These are phyloP conservation scores for Carex kokanica DNA, from an alignment of 176 grass and related monocot genomes.

Conservation along the genomic window DNA sequence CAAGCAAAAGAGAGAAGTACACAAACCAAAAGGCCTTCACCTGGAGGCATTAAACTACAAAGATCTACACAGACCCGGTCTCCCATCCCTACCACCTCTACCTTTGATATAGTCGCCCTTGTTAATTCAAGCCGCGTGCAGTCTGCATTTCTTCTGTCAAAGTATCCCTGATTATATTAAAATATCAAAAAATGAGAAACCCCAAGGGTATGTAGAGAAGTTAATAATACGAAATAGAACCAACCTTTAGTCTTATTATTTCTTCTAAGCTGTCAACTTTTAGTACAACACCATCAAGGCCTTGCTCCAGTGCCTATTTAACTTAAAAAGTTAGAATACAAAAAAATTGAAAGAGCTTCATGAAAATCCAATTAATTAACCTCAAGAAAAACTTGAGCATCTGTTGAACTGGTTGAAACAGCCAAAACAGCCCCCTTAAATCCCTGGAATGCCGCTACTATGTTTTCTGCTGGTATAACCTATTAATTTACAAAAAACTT, in stretches of 20 bases:
- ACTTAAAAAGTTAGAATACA: constrained; percentile 1
- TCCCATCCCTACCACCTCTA: constrained; percentile 80
- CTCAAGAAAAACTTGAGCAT: constrained; percentile 96
- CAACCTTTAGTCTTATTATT: constrained; percentile 87
- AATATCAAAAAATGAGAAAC: constrained; percentile 22
- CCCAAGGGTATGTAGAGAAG: background rate
- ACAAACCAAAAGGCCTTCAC: constrained; percentile 96
- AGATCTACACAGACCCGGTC: constrained; percentile 97
- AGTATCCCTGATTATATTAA: constrained; percentile 78
- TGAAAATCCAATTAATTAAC: constrained; percentile 33
- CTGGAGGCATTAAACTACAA: constrained; percentile 84
- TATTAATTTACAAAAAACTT: constrained; percentile 36
- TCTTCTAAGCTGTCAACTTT: constrained; percentile 73
- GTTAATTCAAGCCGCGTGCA: constrained; percentile 56
- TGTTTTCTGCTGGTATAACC: constrained; percentile 97
- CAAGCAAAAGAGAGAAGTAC: background rate
- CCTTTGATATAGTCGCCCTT: constrained; percentile 65
- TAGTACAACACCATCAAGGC: constrained; percentile 82
- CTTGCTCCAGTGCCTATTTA: constrained; percentile 87
- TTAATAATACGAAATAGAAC: constrained; percentile 28
- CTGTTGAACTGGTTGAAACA: constrained; percentile 70
- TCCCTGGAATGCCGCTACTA: constrained; percentile 81
- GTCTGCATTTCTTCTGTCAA: constrained; percentile 80
- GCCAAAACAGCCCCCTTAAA: constrained; percentile 63
- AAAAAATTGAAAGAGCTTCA: background rate